Evolutionary conservation across 2,329 filamentous ascomycete species (phyloP).

Genomic region (Fusarium bulbicola): DNA sequence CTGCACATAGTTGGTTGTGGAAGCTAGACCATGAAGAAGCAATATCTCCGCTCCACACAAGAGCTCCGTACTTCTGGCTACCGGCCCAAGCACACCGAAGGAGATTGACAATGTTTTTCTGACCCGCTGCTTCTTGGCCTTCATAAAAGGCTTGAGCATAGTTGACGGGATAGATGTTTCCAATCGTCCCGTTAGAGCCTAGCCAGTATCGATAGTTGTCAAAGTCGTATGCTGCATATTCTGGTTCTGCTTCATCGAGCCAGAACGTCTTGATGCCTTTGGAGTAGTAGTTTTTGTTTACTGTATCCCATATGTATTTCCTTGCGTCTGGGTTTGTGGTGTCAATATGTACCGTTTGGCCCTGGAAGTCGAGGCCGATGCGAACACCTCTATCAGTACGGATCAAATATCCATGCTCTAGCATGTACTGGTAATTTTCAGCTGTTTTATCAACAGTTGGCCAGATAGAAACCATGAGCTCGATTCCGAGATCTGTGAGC

Average conservation of each 20-base stretch:
- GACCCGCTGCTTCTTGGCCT: constrained; percentile 61
- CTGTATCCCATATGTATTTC: constrained; percentile 67
- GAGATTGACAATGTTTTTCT: constrained; percentile 66
- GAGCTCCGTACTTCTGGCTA: constrained; percentile 69
- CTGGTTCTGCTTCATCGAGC: constrained; percentile 75
- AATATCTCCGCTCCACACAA: constrained; percentile 75
- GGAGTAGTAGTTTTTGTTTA: constrained; percentile 67
- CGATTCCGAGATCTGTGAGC: constrained; percentile 65
- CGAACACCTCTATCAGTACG: constrained; percentile 68
- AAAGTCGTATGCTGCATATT: constrained; percentile 72
- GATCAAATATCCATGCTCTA: constrained; percentile 68
- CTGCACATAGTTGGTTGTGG: constrained; percentile 68
- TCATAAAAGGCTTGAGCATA: constrained; percentile 70
- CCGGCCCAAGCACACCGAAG: constrained; percentile 60
- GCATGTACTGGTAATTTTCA: constrained; percentile 70
- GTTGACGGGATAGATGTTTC: constrained; percentile 68
- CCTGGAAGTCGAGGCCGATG: constrained; percentile 66
- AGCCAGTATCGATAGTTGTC: constrained; percentile 63
- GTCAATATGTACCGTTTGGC: constrained; percentile 69
- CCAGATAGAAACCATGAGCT: constrained; percentile 77
- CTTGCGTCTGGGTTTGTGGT: constrained; percentile 69
- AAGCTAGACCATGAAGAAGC: constrained; percentile 70
- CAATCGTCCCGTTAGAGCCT: constrained; percentile 53
- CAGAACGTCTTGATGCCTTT: constrained; percentile 72
- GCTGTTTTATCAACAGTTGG: constrained; percentile 69